Base-by-base conservation (phyloP, 441 rosid genomes). In the Populus tomentosa region DNA sequence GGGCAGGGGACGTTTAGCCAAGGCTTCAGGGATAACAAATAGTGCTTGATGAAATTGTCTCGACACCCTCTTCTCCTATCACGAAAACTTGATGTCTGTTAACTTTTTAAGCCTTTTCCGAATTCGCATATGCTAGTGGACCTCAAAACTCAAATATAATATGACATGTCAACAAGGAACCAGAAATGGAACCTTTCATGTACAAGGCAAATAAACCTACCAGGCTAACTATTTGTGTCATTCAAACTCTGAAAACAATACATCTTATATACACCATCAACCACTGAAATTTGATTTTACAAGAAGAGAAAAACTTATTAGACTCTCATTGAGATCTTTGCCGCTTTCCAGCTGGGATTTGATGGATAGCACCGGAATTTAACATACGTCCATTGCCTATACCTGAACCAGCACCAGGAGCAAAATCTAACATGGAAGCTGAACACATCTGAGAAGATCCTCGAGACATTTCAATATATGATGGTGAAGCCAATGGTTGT, bases 301-400 rank as follows among this genome's bases (percentile, higher is more conserved):
- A 85, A 71, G 81, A 53, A n/a, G 67, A 28, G 32, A 77, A 6
- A 21, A 66, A 18, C 33, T 40, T 40, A 5, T 14, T 40, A 28
- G 11, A 9, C 24, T 71, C 50, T 91, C 87, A 91, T 67, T 82
- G 82, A 74, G 87, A 86, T 83, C 91, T 87, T 72, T 87, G 98
- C 67, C 97, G 79, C 84, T 91, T 93, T 28, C 75, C 81, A 5
- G 76, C 33, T 13, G 89, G 83, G 21, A 84, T 74, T 70, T 74
- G 83, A 66, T 56, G 74, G 66, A 71, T 40, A 6, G 26, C 23
- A 23, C 78, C 61, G 3, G 89, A 74, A 72, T 71, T 74, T 32
- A 85, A 38, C 18, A 79, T 26, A 77, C 80, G 77, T 46, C 71
- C 82, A 6, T 59, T 75, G 65, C 76, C 82, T 36, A 70, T 67